Conservation (phyloP, 805 yeast species). For the Metschnikowia borealis region DNA sequence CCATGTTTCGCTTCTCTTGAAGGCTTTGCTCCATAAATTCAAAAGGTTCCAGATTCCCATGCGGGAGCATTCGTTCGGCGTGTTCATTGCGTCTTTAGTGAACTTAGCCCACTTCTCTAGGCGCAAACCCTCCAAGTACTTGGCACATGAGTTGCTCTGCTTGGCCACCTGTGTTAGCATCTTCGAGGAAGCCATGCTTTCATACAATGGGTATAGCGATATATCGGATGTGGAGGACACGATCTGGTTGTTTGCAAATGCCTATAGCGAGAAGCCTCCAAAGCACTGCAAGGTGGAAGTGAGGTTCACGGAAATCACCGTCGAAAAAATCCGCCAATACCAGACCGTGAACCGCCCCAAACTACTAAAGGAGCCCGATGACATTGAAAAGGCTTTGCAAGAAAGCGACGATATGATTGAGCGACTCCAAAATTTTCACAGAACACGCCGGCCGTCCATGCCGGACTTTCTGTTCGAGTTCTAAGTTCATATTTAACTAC, state of each 20-base stretch:
- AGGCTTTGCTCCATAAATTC: slow-evolving; percentile 17
- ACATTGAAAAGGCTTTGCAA: slow-evolving; percentile 5
- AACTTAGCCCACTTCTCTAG: slow-evolving; percentile 6
- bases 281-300: not conserved
- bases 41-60: slow-evolving; percentile 19
- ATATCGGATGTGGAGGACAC: slow-evolving; percentile 10
- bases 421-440: not conserved
- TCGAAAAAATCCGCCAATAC: slow-evolving; percentile 8
- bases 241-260: slow-evolving; percentile 7
- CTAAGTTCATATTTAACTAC: not conserved
- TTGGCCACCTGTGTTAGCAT: slow-evolving; percentile 11
- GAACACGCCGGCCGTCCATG: not conserved
- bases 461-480: not conserved
- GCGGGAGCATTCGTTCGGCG: slow-evolving; percentile 19
- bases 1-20: slow-evolving; percentile 22
- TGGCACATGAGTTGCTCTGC: slow-evolving; percentile 8
- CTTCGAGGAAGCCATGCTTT: slow-evolving; percentile 15
- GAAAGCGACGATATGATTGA: not conserved
- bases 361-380: slow-evolving; percentile 1
- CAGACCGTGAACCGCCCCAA: slow-evolving; percentile 7
- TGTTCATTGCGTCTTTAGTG: slow-evolving; percentile 22
- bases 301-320: slow-evolving; percentile 4
- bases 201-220: slow-evolving; percentile 38
- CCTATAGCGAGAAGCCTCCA: not conserved
- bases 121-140: slow-evolving; percentile 1